Evolutionary conservation across 2,329 filamentous ascomycete genomes (phyloP).

Genomic region (Colletotrichum magnum): DNA sequence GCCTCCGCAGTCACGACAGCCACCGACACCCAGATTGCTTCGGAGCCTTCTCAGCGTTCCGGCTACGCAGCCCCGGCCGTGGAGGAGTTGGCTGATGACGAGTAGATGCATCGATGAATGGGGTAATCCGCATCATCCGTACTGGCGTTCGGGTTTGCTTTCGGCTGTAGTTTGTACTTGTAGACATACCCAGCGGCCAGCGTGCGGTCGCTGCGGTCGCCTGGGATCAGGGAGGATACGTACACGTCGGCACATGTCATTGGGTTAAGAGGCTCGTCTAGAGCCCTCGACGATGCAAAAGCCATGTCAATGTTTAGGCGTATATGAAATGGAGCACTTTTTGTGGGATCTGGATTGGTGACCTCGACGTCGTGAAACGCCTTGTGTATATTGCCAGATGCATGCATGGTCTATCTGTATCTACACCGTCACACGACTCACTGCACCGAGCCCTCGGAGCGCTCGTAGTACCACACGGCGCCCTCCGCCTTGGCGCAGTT

Average conservation of each 20-base stretch:
- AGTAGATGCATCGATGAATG: constrained; percentile 50
- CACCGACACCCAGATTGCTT: constrained; percentile 68
- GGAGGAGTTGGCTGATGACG: constrained; percentile 66
- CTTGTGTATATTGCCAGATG: constrained; percentile 2
- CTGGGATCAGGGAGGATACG: constrained; percentile 14
- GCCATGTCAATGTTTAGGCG: not conserved
- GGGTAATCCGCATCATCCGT: constrained; percentile 30
- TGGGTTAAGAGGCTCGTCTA: not conserved
- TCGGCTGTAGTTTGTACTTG: constrained; percentile 24
- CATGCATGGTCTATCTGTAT: not conserved
- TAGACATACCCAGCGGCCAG: constrained; percentile 30
- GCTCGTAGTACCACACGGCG: constrained; percentile 69
- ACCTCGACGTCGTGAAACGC: not conserved
- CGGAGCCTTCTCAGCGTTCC: constrained; percentile 55
- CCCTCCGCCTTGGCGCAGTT: constrained; percentile 68
- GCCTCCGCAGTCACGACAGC: constrained; percentile 70
- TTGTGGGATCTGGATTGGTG: not conserved
- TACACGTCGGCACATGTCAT: constrained; percentile 9
- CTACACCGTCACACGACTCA: not conserved
- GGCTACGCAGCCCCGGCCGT: constrained; percentile 67
- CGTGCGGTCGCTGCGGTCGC: constrained; percentile 17
- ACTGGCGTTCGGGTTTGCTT: constrained; percentile 34
- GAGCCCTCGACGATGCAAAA: constrained; percentile 2
- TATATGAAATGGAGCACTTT: not conserved
- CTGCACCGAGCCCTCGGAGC: constrained; percentile 50